Evolutionary conservation across 495 filamentous ascomycete species (phyloP).

Genomic region (Aspergillus olivimuriae): DNA sequence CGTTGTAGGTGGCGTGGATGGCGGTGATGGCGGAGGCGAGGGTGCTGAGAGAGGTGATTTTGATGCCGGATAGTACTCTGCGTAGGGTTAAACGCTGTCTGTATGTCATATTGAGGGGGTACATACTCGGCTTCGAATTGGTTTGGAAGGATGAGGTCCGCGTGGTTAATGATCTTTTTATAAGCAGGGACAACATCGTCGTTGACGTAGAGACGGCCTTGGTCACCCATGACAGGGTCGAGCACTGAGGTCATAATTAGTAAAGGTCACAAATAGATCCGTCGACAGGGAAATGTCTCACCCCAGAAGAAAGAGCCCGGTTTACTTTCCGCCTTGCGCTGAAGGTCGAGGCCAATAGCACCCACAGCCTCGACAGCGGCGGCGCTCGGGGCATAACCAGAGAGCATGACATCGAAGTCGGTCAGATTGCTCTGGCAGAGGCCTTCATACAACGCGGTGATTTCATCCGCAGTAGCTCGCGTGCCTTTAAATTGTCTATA

Average conservation of each 20-base stretch:
- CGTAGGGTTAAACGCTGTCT: too few species aligned
- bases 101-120: too few species aligned
- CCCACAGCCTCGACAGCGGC: conserved; percentile 79
- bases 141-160: conserved; percentile 91
- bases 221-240: conserved; percentile 97
- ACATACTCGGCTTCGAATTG: conserved; percentile 94
- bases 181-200: conserved; percentile 90
- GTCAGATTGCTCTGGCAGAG: conserved; percentile 74
- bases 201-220: conserved; percentile 82
- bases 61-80: conserved; percentile 73
- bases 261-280: neutral
- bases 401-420: conserved; percentile 86
- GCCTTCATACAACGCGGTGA: conserved; percentile 77
- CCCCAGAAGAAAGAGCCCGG: conserved; percentile 89
- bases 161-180: conserved; percentile 65
- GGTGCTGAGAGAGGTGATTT: conserved; percentile 68
- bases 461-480: conserved; percentile 70
- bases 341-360: conserved; percentile 71
- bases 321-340: conserved; percentile 52
- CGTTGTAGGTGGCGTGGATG: conserved; percentile 66
- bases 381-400: conserved; percentile 85
- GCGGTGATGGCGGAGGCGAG: conserved; percentile 66
- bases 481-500: conserved; percentile 84
- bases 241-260: conserved; percentile 50
- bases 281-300: conserved; percentile 18